Evolutionary conservation across 208 protist genomes (phyloP).

Genomic region (Naegleria gruberi): DNA sequence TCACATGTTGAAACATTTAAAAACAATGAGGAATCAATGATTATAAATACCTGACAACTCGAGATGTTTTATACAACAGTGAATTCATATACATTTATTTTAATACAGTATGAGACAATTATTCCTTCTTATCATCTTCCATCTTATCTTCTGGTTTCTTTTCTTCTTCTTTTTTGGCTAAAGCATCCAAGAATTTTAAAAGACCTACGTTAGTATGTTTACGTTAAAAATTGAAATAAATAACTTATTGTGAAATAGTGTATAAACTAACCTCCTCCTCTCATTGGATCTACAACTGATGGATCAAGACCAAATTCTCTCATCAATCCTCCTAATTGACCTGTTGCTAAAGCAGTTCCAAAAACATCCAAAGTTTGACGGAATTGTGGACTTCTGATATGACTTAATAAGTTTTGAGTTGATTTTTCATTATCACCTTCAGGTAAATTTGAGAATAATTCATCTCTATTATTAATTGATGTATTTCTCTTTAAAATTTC

Average conservation of each 20-base stretch:
- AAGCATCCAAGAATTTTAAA: neutral
- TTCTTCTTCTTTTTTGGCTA: neutral
- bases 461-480: neutral
- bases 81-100: too few species aligned
- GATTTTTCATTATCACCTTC: neutral
- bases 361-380: neutral
- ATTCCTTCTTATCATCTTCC: neutral
- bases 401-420: neutral
- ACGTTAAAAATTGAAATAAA: neutral
- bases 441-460: neutral
- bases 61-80: too few species aligned
- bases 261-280: constrained; percentile 2
- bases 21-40: too few species aligned
- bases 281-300: neutral
- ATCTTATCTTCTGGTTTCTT: neutral
- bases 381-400: constrained; percentile 4
- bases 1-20: too few species aligned
- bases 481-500: neutral
- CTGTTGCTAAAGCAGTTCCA: neutral
- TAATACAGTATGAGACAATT: neutral
- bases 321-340: neutral
- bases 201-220: neutral
- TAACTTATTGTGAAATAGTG: neutral
- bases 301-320: neutral
- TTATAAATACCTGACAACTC: too few species aligned